A percentile compares a stretch with the other conserved stretches of the same genome.
phyloP scores from a whole-genome alignment of 78 protist genomes.

The Speleostelium caveatum region DNA sequence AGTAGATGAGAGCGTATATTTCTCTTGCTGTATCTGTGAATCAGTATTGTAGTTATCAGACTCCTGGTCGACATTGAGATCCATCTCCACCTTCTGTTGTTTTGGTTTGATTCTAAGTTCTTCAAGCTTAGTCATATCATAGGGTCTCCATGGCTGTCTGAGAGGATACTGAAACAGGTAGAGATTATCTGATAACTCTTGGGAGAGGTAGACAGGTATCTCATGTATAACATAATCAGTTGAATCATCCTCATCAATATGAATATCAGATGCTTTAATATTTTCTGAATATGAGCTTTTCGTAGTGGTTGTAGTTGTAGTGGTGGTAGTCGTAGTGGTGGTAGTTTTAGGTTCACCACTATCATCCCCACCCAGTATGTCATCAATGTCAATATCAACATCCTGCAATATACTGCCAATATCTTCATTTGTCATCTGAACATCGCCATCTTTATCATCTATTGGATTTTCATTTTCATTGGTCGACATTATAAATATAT shows the following conservation, averaged over 20 bases:
- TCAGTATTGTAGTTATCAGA: conserved; percentile 41
- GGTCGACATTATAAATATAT: too few species aligned
- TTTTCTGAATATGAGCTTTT: not conserved
- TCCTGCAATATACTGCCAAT: too few species aligned
- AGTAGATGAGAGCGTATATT: conserved; percentile 54
- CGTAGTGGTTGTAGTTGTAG: not conserved
- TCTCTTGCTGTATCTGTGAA: not conserved
- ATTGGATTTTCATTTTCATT: too few species aligned
- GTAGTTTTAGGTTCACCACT: not conserved
- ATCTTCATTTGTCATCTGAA: too few species aligned
- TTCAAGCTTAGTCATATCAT: conserved; percentile 46
- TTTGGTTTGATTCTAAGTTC: conserved; percentile 65
- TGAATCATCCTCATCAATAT: conserved; percentile 13
- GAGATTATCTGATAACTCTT: conserved; percentile 32
- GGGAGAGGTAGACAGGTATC: conserved; percentile 55
- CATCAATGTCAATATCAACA: not conserved
- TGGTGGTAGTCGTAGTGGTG: conserved; percentile 12
- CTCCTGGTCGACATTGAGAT: conserved; percentile 11
- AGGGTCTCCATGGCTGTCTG: conserved; percentile 80
- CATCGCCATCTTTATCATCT: too few species aligned
- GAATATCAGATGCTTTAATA: not conserved
- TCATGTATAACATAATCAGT: conserved; percentile 44
- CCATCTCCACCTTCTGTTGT: conserved; percentile 73
- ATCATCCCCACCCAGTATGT: not conserved
- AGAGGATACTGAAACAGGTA: conserved; percentile 69